Percentiles rank a stretch among this genome's conserved stretches.
These are phyloP conservation scores for Withania somnifera DNA, from an alignment of 305 asterid genomes.

Conservation along the genomic window DNA sequence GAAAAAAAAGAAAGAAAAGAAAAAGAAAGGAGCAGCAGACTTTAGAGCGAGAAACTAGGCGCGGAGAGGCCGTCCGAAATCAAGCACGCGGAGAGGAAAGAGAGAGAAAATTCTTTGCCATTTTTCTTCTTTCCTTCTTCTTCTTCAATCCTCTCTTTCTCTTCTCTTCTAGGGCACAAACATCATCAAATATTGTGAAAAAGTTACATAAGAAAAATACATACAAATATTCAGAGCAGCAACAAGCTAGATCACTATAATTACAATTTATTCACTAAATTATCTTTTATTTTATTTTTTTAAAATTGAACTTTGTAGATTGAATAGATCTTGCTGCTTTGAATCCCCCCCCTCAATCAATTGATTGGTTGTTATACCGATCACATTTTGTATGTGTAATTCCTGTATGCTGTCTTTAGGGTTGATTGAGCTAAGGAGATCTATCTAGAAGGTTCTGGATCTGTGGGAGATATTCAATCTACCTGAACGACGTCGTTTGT, in stretches of 20 bases:
- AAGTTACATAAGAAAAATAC: constrained; percentile 12
- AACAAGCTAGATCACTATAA: constrained; percentile 8
- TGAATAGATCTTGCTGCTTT: constrained; percentile 50
- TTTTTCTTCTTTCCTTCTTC: constrained; percentile 17
- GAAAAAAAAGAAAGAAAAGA: not conserved
- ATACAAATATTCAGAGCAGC: not conserved
- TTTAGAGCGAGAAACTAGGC: constrained; percentile 40
- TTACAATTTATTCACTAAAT: not conserved
- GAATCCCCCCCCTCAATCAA: constrained; percentile 10
- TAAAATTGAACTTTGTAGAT: not conserved
- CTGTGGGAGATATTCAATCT: constrained; percentile 48
- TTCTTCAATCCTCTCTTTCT: constrained; percentile 13
- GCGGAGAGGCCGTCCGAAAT: constrained; percentile 48
- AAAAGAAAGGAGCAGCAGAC: not conserved
- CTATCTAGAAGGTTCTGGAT: constrained; percentile 51
- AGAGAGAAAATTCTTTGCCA: constrained; percentile 23
- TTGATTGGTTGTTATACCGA: not conserved
- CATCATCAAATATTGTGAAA: constrained; percentile 4
- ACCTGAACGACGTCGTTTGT: not conserved
- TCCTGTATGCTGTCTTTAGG: no score
- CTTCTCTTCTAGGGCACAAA: constrained; percentile 48
- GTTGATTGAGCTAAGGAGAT: constrained; percentile 47
- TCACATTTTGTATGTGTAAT: constrained; percentile 12
- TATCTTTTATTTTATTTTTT: not conserved
- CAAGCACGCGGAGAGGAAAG: not conserved